Base-by-base conservation (phyloP, 1,284 basidiomycete species). In the Trametes sp. region DNA sequence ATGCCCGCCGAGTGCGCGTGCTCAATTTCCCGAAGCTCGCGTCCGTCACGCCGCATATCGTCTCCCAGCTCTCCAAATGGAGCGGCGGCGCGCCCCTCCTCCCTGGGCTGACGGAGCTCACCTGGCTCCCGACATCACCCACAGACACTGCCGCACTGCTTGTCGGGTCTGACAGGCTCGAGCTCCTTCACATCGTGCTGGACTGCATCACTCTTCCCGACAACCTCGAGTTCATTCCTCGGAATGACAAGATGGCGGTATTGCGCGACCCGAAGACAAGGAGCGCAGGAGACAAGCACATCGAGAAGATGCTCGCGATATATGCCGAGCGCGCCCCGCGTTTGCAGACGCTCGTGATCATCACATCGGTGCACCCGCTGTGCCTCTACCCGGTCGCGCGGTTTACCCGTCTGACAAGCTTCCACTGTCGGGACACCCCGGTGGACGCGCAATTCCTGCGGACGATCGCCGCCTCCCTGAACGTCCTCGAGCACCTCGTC, bases 151-250 rank as follows among this genome's bases (percentile, higher is more conserved):
- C 35, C 21, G 50, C 33, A 21, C 23, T 52, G n/a, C 33, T 26
- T 6, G n/a, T 52, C 13, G 24, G 50, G 3, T 16, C 33, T 5
- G 50, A 38, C 1, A 38, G 21, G 21, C 48, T 58, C 14, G 48
- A 51, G 21, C 26, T 38, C 21, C 49, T 57, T n/a, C 38, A 42
- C 36, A 44, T 58, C 36, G 48, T 58, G 24, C 36, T 58, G 26
- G 56, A 58, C 36, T 50, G 56, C 21, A 31, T 57, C 31, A n/a
- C 36, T 8, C 55, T 57, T 35, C 35, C 45, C 3, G 56, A 58
- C 26, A 33, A 58, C 9, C 36, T 51, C 56, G n/a, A 29, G 28
- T 51, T 38, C 46, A 24, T 57, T n/a, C 33, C 46, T 5, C 9
- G 24, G 8, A 26, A 28, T 26, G 45, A 41, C 16, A 41, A 57